Evolutionary conservation across 441 rosid genomes (phyloP), one percentile per base, ranked within the genome.

Genomic region (Populus tomentosa): DNA sequence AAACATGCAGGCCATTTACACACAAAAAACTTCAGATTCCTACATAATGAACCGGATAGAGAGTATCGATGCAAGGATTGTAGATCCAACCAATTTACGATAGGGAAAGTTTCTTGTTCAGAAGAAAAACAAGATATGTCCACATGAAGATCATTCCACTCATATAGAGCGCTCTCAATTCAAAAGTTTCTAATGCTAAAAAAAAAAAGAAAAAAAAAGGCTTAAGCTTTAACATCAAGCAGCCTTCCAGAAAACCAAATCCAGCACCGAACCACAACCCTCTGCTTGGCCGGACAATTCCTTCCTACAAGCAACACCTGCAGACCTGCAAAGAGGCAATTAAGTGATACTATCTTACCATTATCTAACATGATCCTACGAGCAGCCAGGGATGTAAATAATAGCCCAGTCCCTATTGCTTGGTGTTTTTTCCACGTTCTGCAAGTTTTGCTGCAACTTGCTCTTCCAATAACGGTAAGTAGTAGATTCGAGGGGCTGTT

Each of bases 401-500:
- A 70, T 66, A 73, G 80, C 67, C 82, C 61, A 78, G 80, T 77
- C 90, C 84, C 91, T 89, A 87, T 82, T 85, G 86, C 84, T 84
- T 79, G 40, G 68, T 77, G 53, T 64, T 82, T 79, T 80, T 86
- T 16, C 85, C 82, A 53, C 14, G 86, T 3, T 89, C 86, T 20
- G 88, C 88, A 77, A 82, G 89, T 82, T 96, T 94, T 8, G 86
- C 90, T 26, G 92, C 91, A 75, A 90, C 98, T 83, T 90, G 93
- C 10, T 90, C 95, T 72, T 96, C 99, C 9, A 98, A 88, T 79
- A 96, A 82, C 53, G 99, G 99, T 80, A 96, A 81, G 84, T 92
- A 96, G 82, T 96, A 96, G 80, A 96, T 94, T 79, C 98, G 87
- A 18, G 99, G 99, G 68, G 92, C 87, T 78, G 98, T 91, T 74